These are phyloP conservation scores for Arabidopsis hybrid DNA, from an alignment of 441 rosid species.

Conservation along the genomic window DNA sequence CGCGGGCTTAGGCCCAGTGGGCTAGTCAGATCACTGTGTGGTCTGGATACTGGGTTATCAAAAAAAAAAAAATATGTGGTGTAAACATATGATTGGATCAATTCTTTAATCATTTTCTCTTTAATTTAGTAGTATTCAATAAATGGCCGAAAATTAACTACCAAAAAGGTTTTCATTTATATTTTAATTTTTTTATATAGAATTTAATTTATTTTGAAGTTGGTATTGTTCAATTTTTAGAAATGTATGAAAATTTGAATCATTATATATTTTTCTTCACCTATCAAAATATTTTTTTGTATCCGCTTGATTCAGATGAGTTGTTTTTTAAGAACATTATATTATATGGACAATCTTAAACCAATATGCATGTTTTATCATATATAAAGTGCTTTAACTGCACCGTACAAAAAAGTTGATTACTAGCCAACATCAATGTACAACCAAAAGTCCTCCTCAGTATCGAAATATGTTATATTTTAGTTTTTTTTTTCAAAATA, in stretches of 20 bases:
- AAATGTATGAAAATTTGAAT: background rate
- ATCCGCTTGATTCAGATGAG: background rate
- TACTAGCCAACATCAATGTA: conserved; percentile 13
- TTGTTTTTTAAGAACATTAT: background rate
- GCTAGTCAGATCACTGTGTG: no score
- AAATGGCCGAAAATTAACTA: no score
- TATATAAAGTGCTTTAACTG: background rate
- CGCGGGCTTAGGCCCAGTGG: no score
- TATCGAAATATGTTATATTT: no score
- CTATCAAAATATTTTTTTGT: background rate
- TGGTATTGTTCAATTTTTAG: background rate
- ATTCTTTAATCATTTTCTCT: no score
- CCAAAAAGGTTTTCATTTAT: no score
- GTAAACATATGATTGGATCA: background rate
- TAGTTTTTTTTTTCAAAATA: no score
- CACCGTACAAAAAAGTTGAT: background rate
- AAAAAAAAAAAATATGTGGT: no score
- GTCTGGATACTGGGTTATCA: no score
- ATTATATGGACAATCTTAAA: background rate
- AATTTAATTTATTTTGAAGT: background rate
- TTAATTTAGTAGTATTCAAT: no score
- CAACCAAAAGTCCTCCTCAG: background rate
- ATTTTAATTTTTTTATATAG: no score
- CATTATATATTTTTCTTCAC: background rate
- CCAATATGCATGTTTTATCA: conserved; percentile 17